Conservation (phyloP, 2,329 filamentous ascomycete genomes). For the Neofusicoccum parvum region DNA sequence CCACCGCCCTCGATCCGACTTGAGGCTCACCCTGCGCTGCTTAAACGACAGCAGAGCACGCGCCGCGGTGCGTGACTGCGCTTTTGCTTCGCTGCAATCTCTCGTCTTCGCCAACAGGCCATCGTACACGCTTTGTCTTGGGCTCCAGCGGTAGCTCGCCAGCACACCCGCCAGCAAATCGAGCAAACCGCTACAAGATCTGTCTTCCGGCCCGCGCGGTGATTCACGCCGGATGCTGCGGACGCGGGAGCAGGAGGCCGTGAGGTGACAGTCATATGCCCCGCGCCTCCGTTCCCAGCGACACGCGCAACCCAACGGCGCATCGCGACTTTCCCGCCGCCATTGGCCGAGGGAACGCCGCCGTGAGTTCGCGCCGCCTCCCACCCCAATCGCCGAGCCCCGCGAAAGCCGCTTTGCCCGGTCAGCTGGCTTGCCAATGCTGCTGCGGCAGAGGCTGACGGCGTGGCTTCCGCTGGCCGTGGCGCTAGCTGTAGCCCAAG, state of each 20-base stretch:
- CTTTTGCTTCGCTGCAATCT: neutral
- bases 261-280: conserved; percentile 1
- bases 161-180: neutral
- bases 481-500: neutral
- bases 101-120: no score
- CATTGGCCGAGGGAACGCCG: no score
- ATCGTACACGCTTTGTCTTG: neutral
- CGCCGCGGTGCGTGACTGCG: neutral
- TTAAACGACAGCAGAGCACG: neutral
- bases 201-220: neutral
- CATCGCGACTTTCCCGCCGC: neutral
- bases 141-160: neutral
- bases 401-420: neutral
- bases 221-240: neutral
- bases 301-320: neutral
- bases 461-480: neutral
- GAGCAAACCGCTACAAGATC: neutral
- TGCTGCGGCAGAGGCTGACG: conserved; percentile 1
- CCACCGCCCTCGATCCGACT: neutral
- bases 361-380: no score
- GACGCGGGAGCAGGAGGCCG: neutral
- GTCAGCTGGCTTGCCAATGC: neutral
- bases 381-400: no score
- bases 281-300: neutral
- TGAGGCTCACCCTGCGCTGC: neutral